These are phyloP conservation scores for Closterium sp. DNA, from an alignment of 139 green algal species.

Conservation along the genomic window DNA sequence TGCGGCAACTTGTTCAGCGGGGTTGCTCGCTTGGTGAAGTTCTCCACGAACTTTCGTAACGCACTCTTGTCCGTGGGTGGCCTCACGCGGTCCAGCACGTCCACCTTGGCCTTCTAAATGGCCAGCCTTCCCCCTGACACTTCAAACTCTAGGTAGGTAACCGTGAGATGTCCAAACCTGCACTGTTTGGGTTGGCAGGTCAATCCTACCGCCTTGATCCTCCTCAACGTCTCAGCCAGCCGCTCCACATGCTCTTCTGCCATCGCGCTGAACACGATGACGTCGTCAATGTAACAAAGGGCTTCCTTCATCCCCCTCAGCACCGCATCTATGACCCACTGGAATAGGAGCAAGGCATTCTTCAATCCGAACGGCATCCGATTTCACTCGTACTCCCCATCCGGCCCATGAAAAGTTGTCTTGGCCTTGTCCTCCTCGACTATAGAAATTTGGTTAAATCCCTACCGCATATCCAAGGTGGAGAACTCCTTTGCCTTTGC, in stretches of 20 bases:
- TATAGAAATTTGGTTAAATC: conserved; percentile 11
- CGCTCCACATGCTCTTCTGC: neutral
- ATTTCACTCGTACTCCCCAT: neutral
- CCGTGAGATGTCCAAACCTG: neutral
- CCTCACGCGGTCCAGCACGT: neutral
- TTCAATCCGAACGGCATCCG: conserved; percentile 7
- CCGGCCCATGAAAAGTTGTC: neutral
- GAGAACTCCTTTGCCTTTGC: neutral
- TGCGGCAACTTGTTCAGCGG: neutral
- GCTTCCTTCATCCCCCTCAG: neutral
- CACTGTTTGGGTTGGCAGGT: neutral
- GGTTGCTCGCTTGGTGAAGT: neutral
- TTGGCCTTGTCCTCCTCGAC: neutral
- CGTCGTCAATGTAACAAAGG: conserved; percentile 14
- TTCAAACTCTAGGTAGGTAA: neutral
- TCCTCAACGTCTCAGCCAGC: neutral
- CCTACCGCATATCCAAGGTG: neutral
- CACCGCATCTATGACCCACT: conserved; percentile 13
- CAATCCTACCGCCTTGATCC: neutral
- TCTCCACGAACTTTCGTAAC: neutral
- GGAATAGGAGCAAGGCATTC: neutral
- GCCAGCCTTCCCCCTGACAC: neutral
- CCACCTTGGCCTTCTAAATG: neutral
- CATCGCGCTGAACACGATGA: neutral
- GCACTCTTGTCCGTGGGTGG: neutral